Conservation (phyloP, 2,329 filamentous ascomycete species). For the Fusarium annulatum region DNA sequence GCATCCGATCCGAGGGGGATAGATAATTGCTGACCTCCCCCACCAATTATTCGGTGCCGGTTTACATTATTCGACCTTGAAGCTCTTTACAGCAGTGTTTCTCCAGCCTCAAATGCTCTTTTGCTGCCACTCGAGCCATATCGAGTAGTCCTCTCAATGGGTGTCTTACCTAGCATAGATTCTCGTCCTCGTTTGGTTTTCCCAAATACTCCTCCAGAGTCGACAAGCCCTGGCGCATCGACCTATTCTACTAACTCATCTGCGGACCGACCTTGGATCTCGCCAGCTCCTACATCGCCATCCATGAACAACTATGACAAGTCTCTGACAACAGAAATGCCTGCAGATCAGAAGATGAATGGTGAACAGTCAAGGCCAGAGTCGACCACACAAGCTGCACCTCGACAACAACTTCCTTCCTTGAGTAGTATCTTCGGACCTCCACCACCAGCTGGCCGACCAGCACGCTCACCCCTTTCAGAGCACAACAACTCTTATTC, state of each 20-base stretch:
- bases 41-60: constrained; percentile 24
- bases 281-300: constrained; percentile 56
- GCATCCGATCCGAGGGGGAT: constrained; percentile 40
- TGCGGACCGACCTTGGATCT: constrained; percentile 60
- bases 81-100: constrained; percentile 25
- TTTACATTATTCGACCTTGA: constrained; percentile 32
- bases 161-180: constrained; percentile 63
- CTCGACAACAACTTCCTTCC: constrained; percentile 64
- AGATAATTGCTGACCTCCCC: constrained; percentile 43
- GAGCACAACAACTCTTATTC: constrained; percentile 58
- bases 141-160: constrained; percentile 62
- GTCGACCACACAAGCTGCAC: constrained; percentile 43
- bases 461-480: constrained; percentile 58
- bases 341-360: constrained; percentile 52
- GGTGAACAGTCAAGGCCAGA: constrained; percentile 53
- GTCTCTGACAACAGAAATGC: constrained; percentile 57
- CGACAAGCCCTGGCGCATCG: constrained; percentile 63
- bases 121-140: constrained; percentile 42
- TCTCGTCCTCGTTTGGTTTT: constrained; percentile 61
- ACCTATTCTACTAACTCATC: constrained; percentile 59
- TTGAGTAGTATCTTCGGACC: constrained; percentile 68
- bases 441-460: constrained; percentile 55
- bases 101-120: constrained; percentile 37
- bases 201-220: constrained; percentile 66
- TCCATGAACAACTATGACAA: constrained; percentile 70